These are phyloP conservation scores for Pseudonitzschia multistriata DNA, from an alignment of 108 stramenopile species.

Conservation along the genomic window DNA sequence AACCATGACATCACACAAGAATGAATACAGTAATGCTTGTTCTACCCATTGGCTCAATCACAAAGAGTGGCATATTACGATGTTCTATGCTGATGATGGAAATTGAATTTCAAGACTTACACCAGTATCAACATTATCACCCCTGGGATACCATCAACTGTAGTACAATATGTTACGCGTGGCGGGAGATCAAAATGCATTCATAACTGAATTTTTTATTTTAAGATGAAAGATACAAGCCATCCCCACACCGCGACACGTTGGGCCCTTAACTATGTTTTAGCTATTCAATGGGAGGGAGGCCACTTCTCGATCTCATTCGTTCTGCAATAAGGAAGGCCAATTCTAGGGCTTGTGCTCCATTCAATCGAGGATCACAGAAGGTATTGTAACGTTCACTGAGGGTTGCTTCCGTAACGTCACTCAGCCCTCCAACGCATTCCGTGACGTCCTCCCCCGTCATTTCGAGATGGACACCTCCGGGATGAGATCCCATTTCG, in stretches of 20 bases:
- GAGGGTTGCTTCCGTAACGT: conserved; percentile 82
- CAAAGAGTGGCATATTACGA: too few relatives aligned
- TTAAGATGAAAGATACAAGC: too few relatives aligned
- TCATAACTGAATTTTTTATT: too few relatives aligned
- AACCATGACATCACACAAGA: too few relatives aligned
- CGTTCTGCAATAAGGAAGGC: conserved; percentile 96
- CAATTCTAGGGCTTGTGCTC: conserved; percentile 96
- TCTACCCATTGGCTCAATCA: too few relatives aligned
- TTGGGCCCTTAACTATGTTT: not conserved
- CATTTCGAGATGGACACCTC: conserved; percentile 97
- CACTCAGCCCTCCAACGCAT: conserved; percentile 92
- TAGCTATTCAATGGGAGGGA: conserved; percentile 74
- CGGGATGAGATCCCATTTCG: conserved; percentile 95
- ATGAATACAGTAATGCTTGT: too few relatives aligned
- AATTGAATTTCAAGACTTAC: too few relatives aligned
- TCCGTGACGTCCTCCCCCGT: conserved; percentile 99
- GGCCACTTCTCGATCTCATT: conserved; percentile 85
- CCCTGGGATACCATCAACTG: too few relatives aligned
- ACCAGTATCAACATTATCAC: too few relatives aligned
- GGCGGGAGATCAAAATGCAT: too few relatives aligned
- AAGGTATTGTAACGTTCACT: conserved; percentile 86
- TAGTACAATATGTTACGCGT: too few relatives aligned
- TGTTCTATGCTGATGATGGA: too few relatives aligned
- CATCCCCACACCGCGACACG: not conserved
- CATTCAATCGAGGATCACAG: conserved; percentile 99